Evolutionary conservation across 352 stramenopile species (phyloP).

Genomic region (Pythium insidiosum): DNA sequence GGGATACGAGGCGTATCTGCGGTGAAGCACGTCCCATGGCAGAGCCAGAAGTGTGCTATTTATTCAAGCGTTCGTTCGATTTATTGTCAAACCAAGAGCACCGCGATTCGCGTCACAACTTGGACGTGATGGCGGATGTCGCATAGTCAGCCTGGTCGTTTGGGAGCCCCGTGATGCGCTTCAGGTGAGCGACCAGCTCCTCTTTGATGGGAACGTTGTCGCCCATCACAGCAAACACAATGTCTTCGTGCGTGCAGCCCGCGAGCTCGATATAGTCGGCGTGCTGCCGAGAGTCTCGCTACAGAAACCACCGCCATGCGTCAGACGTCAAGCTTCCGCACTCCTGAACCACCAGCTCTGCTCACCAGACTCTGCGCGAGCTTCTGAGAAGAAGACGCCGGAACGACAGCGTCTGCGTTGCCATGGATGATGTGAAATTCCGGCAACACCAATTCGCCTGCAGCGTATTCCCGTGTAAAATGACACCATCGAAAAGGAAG

Average conservation of each 20-base stretch:
- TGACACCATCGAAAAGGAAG: no score
- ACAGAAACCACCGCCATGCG: neutral
- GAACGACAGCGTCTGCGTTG: constrained; percentile 49
- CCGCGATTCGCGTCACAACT: no score
- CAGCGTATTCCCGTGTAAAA: no score
- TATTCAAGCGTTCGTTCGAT: no score
- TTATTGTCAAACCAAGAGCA: no score
- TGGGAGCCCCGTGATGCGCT: constrained; percentile 21
- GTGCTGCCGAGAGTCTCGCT: constrained; percentile 32
- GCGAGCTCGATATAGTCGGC: constrained; percentile 32
- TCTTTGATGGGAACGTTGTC: constrained; percentile 35
- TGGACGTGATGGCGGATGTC: no score
- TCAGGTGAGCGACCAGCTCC: constrained; percentile 29
- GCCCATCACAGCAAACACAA: constrained; percentile 66
- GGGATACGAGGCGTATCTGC: constrained; percentile 49
- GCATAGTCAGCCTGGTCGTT: no score
- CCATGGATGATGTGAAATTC: constrained; percentile 55
- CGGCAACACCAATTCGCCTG: constrained; percentile 31
- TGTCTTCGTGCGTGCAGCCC: constrained; percentile 54
- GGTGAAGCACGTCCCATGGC: constrained; percentile 14
- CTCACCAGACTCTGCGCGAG: constrained; percentile 38
- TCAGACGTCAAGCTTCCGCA: neutral
- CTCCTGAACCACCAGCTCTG: neutral
- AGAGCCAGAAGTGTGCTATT: constrained; percentile 9
- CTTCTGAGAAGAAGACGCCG: constrained; percentile 47